These are phyloP conservation scores for Starmerella roubikii DNA, from an alignment of 805 yeast genomes.

Conservation along the genomic window DNA sequence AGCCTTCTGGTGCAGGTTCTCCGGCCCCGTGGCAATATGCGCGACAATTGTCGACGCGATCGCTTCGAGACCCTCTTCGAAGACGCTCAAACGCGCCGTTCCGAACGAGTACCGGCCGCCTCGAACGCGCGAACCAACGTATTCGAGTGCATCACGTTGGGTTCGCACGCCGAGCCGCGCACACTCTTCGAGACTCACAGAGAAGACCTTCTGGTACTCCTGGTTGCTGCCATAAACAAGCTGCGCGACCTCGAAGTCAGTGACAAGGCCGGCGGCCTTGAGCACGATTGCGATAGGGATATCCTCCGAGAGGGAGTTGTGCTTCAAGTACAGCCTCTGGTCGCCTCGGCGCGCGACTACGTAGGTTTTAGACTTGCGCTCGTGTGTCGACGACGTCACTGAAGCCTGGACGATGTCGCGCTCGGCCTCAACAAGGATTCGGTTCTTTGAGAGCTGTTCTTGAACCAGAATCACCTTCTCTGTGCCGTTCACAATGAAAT, in stretches of 20 bases:
- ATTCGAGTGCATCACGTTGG: conserved; percentile 86
- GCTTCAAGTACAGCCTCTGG: conserved; percentile 68
- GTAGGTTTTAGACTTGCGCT: conserved; percentile 92
- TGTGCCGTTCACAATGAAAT: conserved; percentile 79
- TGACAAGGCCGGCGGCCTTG: conserved; percentile 87
- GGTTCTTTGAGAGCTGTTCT: conserved; percentile 90
- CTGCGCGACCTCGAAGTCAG: conserved; percentile 88
- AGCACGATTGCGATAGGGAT: conserved; percentile 84
- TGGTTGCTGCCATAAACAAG: conserved; percentile 85
- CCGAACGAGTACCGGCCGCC: conserved; percentile 50
- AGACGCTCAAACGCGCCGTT: conserved; percentile 41
- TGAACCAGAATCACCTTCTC: conserved; percentile 94
- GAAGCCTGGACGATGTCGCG: conserved; percentile 92
- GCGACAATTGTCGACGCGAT: conserved; percentile 89
- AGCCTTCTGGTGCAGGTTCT: conserved; percentile 78
- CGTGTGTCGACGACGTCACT: conserved; percentile 96
- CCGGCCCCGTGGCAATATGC: conserved; percentile 70
- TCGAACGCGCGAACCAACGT: conserved; percentile 79
- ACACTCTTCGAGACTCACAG: conserved; percentile 87
- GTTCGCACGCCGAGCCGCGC: conserved; percentile 74
- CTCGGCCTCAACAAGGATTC: conserved; percentile 96
- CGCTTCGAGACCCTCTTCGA: conserved; percentile 92
- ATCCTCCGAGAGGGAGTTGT: conserved; percentile 90
- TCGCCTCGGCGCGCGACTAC: conserved; percentile 76
- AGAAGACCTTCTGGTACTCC: conserved; percentile 80